phyloP scores from a whole-genome alignment of 208 protist genomes.

The Trypanosoma melophagium region DNA sequence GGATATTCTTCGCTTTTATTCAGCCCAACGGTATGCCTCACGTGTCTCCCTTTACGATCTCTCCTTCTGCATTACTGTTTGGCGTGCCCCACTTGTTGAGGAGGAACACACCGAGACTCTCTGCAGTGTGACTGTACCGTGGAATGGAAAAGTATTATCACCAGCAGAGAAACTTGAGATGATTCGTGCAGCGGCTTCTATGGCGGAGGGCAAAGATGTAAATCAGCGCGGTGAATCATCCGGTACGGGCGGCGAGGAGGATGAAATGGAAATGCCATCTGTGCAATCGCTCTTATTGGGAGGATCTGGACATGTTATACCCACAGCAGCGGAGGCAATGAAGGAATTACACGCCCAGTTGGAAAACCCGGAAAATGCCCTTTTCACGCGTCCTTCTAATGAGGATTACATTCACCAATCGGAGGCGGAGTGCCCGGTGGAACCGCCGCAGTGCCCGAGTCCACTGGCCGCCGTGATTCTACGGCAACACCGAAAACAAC shows the following conservation, averaged over 20 bases:
- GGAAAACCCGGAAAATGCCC: constrained; percentile 9
- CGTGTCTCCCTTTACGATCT: constrained; percentile 50
- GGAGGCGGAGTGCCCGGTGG: constrained; percentile 61
- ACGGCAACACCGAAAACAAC: constrained; percentile 59
- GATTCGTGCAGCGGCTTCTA: background rate
- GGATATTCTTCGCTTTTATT: constrained; percentile 59
- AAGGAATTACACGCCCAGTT: constrained; percentile 20
- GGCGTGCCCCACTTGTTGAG: constrained; percentile 65
- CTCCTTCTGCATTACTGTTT: constrained; percentile 57
- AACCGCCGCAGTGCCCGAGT: constrained; percentile 55
- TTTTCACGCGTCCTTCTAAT: constrained; percentile 67
- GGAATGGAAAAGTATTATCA: constrained; percentile 69
- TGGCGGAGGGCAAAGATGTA: background rate
- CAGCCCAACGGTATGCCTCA: constrained; percentile 55
- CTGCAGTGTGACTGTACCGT: constrained; percentile 43
- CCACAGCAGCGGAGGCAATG: background rate
- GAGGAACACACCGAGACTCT: constrained; percentile 54
- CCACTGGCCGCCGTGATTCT: constrained; percentile 59
- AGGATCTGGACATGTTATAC: background rate
- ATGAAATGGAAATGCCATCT: background rate
- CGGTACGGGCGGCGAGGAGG: background rate
- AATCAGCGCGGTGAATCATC: background rate
- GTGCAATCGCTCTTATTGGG: too few relatives aligned
- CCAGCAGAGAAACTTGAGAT: constrained; percentile 48
- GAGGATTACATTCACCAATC: constrained; percentile 69